These are phyloP conservation scores for Leptographium procerum DNA, from an alignment of 2,329 filamentous ascomycete genomes.

Conservation along the genomic window DNA sequence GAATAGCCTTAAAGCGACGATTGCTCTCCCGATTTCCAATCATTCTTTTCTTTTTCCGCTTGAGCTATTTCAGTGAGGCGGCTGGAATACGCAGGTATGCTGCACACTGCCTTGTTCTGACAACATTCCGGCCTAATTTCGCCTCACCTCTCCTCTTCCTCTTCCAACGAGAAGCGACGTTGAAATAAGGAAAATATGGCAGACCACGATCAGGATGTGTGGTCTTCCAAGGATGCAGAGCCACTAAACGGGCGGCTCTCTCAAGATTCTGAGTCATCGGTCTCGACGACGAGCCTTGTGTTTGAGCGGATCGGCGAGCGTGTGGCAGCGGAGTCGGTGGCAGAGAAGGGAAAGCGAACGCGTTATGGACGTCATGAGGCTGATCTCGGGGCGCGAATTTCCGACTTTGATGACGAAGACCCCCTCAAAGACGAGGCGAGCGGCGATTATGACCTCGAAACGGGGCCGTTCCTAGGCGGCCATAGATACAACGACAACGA, in stretches of 20 bases:
- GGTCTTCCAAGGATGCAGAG: neutral
- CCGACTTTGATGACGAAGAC: constrained; percentile 33
- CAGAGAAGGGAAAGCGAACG: constrained; percentile 1
- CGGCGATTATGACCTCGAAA: constrained; percentile 34
- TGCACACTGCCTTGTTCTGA: neutral
- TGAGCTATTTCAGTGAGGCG: neutral
- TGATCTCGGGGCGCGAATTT: constrained; percentile 18
- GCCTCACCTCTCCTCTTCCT: neutral
- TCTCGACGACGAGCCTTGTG: constrained; percentile 74
- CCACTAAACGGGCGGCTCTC: constrained; percentile 25
- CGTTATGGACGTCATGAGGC: constrained; percentile 7
- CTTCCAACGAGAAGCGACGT: neutral
- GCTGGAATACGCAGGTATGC: neutral
- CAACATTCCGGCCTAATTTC: neutral
- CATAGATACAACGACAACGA: constrained; percentile 12
- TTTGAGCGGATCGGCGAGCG: constrained; percentile 63
- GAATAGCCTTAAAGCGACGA: constrained; percentile 6
- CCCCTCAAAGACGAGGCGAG: constrained; percentile 28
- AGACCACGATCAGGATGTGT: neutral
- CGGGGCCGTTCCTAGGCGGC: constrained; percentile 38
- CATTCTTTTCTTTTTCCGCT: neutral
- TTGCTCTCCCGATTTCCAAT: neutral
- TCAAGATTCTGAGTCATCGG: constrained; percentile 55
- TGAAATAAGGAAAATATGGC: neutral
- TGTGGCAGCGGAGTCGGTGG: constrained; percentile 15